phyloP scores from a whole-genome alignment of 2,329 filamentous ascomycete genomes.

The Alternaria conjuncta region DNA sequence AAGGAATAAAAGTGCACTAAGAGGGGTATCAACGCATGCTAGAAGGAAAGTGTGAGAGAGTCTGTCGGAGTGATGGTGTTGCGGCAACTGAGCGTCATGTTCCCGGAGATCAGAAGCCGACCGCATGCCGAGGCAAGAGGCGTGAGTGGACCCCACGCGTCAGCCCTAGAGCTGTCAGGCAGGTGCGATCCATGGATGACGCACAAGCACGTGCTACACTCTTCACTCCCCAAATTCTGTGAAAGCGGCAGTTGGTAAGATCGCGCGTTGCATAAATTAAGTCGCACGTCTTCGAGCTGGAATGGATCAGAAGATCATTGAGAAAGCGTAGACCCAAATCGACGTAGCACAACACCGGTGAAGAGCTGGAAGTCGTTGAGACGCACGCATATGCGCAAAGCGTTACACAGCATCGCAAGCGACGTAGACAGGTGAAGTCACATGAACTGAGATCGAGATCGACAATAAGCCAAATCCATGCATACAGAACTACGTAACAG shows the following conservation, averaged over 20 bases:
- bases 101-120: conserved; percentile 24
- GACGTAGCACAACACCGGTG: neutral
- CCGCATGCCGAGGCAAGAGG: conserved; percentile 10
- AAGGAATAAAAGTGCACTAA: conserved; percentile 7
- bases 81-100: neutral
- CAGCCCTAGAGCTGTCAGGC: conserved; percentile 1
- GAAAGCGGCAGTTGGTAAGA: neutral
- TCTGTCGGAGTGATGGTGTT: neutral
- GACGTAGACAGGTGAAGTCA: neutral
- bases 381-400: neutral
- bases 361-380: conserved; percentile 1
- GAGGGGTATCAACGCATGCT: conserved; percentile 33
- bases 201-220: neutral
- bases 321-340: conserved; percentile 35
- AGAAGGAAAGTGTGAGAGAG: conserved; percentile 9
- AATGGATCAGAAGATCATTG: conserved; percentile 38
- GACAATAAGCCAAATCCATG: neutral
- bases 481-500: neutral
- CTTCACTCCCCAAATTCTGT: neutral
- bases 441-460: neutral
- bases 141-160: conserved; percentile 15
- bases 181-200: neutral
- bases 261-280: neutral
- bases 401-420: neutral
- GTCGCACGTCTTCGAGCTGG: neutral